Evolutionary conservation across 1,139 yeast species (phyloP).

Genomic region (Debaryomyces coudertii): DNA sequence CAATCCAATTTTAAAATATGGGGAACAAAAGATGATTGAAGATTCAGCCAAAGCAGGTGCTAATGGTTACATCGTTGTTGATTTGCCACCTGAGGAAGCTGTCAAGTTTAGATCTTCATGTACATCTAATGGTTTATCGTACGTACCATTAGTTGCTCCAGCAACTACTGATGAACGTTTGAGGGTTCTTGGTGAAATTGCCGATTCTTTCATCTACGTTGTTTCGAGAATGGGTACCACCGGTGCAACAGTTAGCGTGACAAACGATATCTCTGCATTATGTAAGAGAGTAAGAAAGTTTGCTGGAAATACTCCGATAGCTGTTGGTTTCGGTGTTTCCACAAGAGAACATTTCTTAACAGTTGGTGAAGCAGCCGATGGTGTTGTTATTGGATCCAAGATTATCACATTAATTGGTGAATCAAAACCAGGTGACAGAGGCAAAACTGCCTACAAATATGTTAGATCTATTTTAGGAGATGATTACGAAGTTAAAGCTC

Average conservation of each 20-base stretch:
- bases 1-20: constrained; percentile 88
- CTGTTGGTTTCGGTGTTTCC: constrained; percentile 96
- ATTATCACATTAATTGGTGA: constrained; percentile 71
- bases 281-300: constrained; percentile 74
- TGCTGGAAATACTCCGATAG: constrained; percentile 80
- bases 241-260: constrained; percentile 75
- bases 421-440: constrained; percentile 61
- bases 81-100: constrained; percentile 98
- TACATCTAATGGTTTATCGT: constrained; percentile 69
- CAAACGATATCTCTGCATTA: constrained; percentile 65
- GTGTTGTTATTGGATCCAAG: constrained; percentile 94
- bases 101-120: constrained; percentile 78
- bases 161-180: constrained; percentile 91
- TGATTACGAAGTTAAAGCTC: constrained; percentile 45
- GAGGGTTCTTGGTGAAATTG: constrained; percentile 74
- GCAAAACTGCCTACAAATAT: constrained; percentile 64
- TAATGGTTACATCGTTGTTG: constrained; percentile 92
- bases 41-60: constrained; percentile 89
- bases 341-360: constrained; percentile 86
- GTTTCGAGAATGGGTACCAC: constrained; percentile 98
- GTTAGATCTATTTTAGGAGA: constrained; percentile 73
- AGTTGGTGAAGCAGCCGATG: constrained; percentile 83
- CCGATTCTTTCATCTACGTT: constrained; percentile 93
- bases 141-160: constrained; percentile 94
- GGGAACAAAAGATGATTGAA: constrained; percentile 78